Base-by-base conservation (phyloP, 495 filamentous ascomycete species). In the Aspergillus taichungensis region DNA sequence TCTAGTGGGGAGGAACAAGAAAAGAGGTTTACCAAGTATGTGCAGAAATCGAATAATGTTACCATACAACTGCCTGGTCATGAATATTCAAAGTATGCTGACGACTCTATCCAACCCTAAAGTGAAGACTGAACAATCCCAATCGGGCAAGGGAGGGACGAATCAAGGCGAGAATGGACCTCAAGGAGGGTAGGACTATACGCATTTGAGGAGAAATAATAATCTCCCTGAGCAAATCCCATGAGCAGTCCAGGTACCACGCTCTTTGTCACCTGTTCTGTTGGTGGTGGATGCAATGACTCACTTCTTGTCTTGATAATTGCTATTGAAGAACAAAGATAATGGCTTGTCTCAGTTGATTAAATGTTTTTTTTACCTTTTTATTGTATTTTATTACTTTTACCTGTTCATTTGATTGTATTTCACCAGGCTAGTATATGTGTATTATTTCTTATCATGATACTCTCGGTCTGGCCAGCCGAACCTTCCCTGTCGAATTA, bases 251-350 rank as follows among this genome's bases (percentile, higher is more conserved):
- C 50, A 55, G 42, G 50, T 53, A 52, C 47, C 48, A 52, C 51
- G 49, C 46, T 59, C 53, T 69, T 64, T 69, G 63, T 69, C 66
- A 65, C 63, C 62, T 65, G 63, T 63, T 48, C 54, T 55, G 33
- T 31, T 29, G 42, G 34, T 51, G 37, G 42, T 39, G 54, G 36
- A 49, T 40, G 50, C 55, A 59, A 68, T 67, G 65, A 68, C 61
- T 67, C 65, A 63, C 50, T 41, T 24, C 39, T 41, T 30, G 46
- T 52, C n/a, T 24, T 24, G 18, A 24, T 24, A 1, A 24, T 24
- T 24, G 18, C 18, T 24, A 24, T 24, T 24, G 4, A 2, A 24
- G 18, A 24, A 24, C 18, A 24, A n/a, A n/a, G n/a, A 24, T 24
- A 24, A 24, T 24, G 4, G 18, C 4, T 24, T 24, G 18, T 24